Percentiles rank a stretch among this genome's conserved stretches.
phyloP scores from a whole-genome alignment of 768 basidiomycete species.

The Rhizopogon salebrosus region DNA sequence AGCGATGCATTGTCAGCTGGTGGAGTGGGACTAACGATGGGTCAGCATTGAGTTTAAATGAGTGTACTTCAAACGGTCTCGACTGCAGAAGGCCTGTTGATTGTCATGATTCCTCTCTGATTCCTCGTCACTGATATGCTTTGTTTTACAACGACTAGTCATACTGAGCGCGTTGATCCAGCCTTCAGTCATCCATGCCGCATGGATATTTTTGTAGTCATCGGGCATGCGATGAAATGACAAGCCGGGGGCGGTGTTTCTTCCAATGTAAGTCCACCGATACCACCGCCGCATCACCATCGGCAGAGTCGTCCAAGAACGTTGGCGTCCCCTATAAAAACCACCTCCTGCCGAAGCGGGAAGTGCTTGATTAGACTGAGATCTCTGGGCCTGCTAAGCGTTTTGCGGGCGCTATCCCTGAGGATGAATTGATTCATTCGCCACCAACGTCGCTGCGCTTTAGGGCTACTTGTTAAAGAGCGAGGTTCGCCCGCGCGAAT shows the following conservation, averaged over 20 bases:
- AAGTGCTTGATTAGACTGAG: constrained; percentile 66
- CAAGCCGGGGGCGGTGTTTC: constrained; percentile 89
- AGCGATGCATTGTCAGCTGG: constrained; percentile 81
- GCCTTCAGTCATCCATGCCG: constrained; percentile 84
- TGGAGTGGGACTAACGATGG: constrained; percentile 57
- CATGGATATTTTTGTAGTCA: constrained; percentile 92
- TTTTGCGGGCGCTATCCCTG: constrained; percentile 79
- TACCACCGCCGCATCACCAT: constrained; percentile 3
- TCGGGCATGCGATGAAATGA: constrained; percentile 87
- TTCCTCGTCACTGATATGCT: constrained; percentile 78
- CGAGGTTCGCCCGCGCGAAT: constrained; percentile 84
- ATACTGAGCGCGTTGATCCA: constrained; percentile 88
- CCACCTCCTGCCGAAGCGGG: constrained; percentile 62
- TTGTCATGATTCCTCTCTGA: constrained; percentile 15
- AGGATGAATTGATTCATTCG: constrained; percentile 66
- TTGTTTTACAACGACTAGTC: constrained; percentile 84
- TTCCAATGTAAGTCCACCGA: constrained; percentile 58
- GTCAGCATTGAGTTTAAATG: constrained; percentile 77
- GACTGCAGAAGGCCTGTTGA: constrained; percentile 85
- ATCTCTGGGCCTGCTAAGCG: constrained; percentile 73
- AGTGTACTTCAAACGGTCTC: constrained; percentile 79
- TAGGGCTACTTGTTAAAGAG: constrained; percentile 88
- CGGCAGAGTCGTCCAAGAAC: constrained; percentile 11
- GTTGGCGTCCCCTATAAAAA: constrained; percentile 60
- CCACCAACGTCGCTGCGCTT: constrained; percentile 49